These are phyloP conservation scores for Euphorbia celastroides DNA, from an alignment of 441 rosid genomes.

Conservation along the genomic window DNA sequence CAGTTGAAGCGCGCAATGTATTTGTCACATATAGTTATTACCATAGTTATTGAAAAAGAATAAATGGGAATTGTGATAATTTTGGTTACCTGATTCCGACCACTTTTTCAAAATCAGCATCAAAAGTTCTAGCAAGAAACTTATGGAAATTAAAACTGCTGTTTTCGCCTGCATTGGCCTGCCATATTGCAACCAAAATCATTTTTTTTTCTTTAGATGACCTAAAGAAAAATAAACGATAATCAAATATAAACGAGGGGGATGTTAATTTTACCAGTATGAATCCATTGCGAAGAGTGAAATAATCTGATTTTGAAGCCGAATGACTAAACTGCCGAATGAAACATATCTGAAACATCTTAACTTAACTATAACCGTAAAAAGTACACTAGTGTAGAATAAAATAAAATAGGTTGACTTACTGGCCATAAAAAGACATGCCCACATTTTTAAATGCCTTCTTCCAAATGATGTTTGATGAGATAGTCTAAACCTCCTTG, in stretches of 20 bases:
- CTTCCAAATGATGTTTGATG: slow-evolving; percentile 20
- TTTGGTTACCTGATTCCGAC: slow-evolving; percentile 23
- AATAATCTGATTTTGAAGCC: slow-evolving; percentile 25
- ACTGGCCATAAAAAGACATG: slow-evolving; percentile 22
- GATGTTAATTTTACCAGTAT: slow-evolving; percentile 19
- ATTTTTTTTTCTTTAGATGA: not conserved
- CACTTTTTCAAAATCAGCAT: slow-evolving; percentile 23
- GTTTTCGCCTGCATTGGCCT: slow-evolving; percentile 22
- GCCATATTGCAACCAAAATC: not conserved
- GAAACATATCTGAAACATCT: slow-evolving; percentile 22
- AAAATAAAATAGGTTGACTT: not conserved
- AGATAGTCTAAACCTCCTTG: slow-evolving; percentile 21
- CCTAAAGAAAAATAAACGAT: too few relatives aligned
- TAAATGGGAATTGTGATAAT: not conserved
- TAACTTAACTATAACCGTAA: too few relatives aligned
- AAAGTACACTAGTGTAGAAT: too few relatives aligned
- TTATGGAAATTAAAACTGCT: slow-evolving; percentile 26
- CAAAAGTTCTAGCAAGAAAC: slow-evolving; percentile 23
- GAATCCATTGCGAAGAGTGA: slow-evolving; percentile 26
- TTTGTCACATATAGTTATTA: too few relatives aligned
- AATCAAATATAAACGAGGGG: not conserved
- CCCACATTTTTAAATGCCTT: slow-evolving; percentile 22
- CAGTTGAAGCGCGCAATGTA: too few relatives aligned
- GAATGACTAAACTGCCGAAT: slow-evolving; percentile 27
- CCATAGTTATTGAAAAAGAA: too few relatives aligned